Conservation (phyloP, 129 eudicot genomes). For the Flaveria brownii region DNA sequence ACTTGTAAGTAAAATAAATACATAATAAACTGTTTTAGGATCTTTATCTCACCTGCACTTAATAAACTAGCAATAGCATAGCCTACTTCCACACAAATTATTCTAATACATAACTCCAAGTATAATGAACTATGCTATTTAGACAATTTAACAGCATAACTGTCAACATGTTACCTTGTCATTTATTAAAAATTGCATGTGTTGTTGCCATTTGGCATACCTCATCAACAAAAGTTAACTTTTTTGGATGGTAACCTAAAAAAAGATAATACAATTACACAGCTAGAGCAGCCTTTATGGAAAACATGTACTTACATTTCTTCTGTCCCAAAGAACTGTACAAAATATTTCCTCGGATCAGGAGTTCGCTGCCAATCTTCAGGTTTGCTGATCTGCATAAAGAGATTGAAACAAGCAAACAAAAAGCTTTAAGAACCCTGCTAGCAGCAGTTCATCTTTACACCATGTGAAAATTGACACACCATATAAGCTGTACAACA, state of each 20-base stretch:
- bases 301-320: constrained; percentile 73
- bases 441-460: constrained; percentile 2
- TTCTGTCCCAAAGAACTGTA: constrained; percentile 78
- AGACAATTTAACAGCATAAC: constrained; percentile 2
- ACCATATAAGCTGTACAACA: constrained; percentile 26
- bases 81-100: constrained; percentile 14
- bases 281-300: constrained; percentile 1
- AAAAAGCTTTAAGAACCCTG: constrained; percentile 24
- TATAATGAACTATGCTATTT: constrained; percentile 11
- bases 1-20: background rate
- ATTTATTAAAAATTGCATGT: background rate
- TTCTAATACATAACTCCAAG: constrained; percentile 3
- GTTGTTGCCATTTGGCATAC: background rate
- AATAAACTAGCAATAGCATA: background rate
- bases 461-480: constrained; percentile 36
- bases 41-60: constrained; percentile 5
- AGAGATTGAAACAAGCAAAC: constrained; percentile 31
- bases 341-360: constrained; percentile 81
- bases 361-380: constrained; percentile 76
- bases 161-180: background rate
- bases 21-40: constrained; percentile 2
- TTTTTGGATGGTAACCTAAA: constrained; percentile 1
- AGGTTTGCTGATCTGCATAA: constrained; percentile 79
- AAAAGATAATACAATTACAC: constrained; percentile 13
- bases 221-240: background rate